Base-by-base conservation (phyloP, 2,329 filamentous ascomycete genomes). In the Pseudohalonectria lignicola region DNA sequence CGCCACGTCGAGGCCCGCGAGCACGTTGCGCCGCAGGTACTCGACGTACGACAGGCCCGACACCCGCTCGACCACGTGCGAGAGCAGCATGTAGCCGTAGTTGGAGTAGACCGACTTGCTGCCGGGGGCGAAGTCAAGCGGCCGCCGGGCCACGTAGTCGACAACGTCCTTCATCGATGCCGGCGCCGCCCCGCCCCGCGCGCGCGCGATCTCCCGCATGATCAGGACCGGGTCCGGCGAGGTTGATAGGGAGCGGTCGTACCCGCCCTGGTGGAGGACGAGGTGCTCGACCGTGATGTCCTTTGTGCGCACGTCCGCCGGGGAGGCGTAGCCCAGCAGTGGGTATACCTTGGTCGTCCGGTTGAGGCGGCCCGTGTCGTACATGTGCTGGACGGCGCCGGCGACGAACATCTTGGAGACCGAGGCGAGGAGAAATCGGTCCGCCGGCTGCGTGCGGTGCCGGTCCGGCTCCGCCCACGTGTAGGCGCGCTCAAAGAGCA, bases 401-500 rank as follows among this genome's bases (percentile, higher is more conserved):
- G 21, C 34, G 9, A 18, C 15, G 17, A 36, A 36, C 34, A 36
- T 36, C 34, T 36, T 36, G 34, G 13, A 16, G 21, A 36, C 25
- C 7, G 21, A 28, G 5, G 34, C 34, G 5, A 36, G 34, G 3
- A 36, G 34, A 23, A 36, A 36, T 6, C 21, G 21, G 23, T 36
- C 34, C 10, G 21, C 34, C 9, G 34, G 34, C 34, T n/a, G 8
- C 4, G 34, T 29, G 13, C 25, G 34, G 20, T 36, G 34, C 18
- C 15, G 25, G 19, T 26, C 20, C n/a, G 34, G 34, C 25, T 36
- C 34, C 8, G 34, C 34, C 34, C 34, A 36, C 6, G 34, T 36
- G 34, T 36, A 36, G 9, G 34, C 34, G 4, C 34, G 34, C 34
- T 36, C 34, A 7, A 36, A n/a, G 5, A 36, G 34, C 20, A 36